A percentile compares a stretch with the other conserved stretches of the same genome.
phyloP scores from a whole-genome alignment of 2,329 filamentous ascomycete genomes.

The Xylaria arbuscula region DNA sequence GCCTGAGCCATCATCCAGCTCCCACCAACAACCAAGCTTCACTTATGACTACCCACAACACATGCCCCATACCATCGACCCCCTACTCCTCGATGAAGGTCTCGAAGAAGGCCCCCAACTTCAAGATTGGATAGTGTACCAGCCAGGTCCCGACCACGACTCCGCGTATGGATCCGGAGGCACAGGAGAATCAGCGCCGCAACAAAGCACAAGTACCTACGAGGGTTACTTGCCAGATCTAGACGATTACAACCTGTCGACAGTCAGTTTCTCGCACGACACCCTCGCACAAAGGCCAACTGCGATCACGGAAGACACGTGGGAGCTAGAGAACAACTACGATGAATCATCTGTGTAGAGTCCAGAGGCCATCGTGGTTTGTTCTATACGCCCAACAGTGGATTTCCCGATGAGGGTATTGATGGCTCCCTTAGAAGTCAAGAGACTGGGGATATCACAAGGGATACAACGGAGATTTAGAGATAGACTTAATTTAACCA shows the following conservation, averaged over 20 bases:
- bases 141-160: background rate
- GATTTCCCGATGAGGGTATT: background rate
- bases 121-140: background rate
- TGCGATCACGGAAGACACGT: background rate
- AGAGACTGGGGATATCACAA: no score
- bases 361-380: background rate
- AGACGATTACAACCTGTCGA: background rate
- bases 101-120: background rate
- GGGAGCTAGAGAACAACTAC: background rate
- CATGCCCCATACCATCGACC: constrained; percentile 1
- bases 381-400: background rate
- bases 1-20: background rate
- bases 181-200: background rate
- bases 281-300: background rate
- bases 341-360: background rate
- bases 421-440: no score
- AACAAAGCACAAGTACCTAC: background rate
- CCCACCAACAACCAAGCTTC: constrained; percentile 4
- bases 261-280: background rate
- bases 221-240: background rate
- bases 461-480: no score
- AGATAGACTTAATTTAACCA: no score
- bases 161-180: constrained; percentile 23
- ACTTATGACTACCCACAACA: background rate
- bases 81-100: constrained; percentile 16